Conservation (phyloP, 805 yeast species). For the Sugiyamaella smithiae region DNA sequence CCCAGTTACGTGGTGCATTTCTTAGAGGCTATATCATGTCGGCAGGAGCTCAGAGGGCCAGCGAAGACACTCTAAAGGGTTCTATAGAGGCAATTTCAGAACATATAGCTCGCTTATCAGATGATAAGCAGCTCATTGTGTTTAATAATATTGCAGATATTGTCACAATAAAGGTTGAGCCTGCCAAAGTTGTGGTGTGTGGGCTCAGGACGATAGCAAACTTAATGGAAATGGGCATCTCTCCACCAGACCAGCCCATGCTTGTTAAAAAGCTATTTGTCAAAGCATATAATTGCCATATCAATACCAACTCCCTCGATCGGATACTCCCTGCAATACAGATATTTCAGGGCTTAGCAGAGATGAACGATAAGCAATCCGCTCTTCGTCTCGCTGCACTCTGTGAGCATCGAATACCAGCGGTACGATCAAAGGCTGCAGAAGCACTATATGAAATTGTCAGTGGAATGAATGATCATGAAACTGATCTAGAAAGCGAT, state of each 20-base stretch:
- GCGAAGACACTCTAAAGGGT: slow-evolving; percentile 13
- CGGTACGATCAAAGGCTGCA: slow-evolving; percentile 39
- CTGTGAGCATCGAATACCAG: slow-evolving; percentile 35
- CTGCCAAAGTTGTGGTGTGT: slow-evolving; percentile 2
- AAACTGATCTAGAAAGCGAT: too few species aligned
- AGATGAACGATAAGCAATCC: slow-evolving; percentile 10
- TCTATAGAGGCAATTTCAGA: slow-evolving; percentile 15
- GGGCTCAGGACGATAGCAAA: slow-evolving; percentile 15
- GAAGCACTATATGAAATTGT: slow-evolving; percentile 42
- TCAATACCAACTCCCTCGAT: slow-evolving; percentile 43
- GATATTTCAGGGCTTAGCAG: slow-evolving; percentile 43
- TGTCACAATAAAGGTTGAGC: slow-evolving; percentile 7
- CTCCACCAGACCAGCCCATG: slow-evolving; percentile 27
- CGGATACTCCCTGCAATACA: slow-evolving; percentile 42
- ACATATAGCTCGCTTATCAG: not conserved
- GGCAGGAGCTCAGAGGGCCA: slow-evolving; percentile 28
- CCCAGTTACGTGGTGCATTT: slow-evolving; percentile 6
- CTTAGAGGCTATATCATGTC: slow-evolving; percentile 32
- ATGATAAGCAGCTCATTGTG: not conserved
- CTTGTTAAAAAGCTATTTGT: slow-evolving; percentile 41
- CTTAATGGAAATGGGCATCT: slow-evolving; percentile 20
- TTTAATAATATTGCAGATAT: slow-evolving; percentile 8
- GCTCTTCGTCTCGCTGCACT: slow-evolving; percentile 25
- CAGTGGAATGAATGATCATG: not conserved
- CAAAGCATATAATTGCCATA: slow-evolving; percentile 51